phyloP scores from a whole-genome alignment of 1,284 basidiomycete species.

The Rhodotorula sp. region DNA sequence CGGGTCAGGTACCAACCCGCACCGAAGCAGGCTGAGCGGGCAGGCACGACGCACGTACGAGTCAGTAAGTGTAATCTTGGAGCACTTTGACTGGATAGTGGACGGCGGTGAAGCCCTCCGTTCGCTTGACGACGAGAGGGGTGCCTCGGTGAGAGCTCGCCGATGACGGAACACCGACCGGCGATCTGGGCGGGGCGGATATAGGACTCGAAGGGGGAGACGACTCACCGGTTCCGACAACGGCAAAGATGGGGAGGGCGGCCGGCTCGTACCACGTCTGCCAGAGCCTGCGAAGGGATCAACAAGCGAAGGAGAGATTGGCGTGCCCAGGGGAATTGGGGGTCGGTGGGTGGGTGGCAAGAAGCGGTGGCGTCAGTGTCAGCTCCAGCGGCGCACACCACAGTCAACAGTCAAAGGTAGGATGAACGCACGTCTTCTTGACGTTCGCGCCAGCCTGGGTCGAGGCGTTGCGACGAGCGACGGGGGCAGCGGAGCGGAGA shows the following conservation, averaged over 20 bases:
- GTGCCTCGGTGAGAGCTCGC: not conserved
- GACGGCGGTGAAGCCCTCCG: too few species aligned
- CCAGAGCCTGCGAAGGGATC: constrained; percentile 4
- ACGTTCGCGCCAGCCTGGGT: not conserved
- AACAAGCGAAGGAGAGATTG: not conserved
- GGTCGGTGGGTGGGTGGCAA: not conserved
- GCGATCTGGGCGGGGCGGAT: not conserved
- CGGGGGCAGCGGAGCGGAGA: constrained; percentile 2
- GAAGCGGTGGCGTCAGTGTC: not conserved
- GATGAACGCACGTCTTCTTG: constrained; percentile 5
- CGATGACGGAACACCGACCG: too few species aligned
- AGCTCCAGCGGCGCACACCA: too few species aligned
- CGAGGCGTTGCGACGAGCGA: constrained; percentile 1
- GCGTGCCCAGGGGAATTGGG: not conserved
- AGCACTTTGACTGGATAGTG: too few species aligned
- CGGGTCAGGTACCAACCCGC: constrained; percentile 33
- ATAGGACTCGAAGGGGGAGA: too few species aligned
- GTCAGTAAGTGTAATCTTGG: not conserved
- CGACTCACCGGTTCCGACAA: constrained; percentile 15
- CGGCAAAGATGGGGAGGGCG: constrained; percentile 31
- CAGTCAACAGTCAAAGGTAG: too few species aligned
- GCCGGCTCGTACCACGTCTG: constrained; percentile 36
- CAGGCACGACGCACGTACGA: not conserved
- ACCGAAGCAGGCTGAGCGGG: constrained; percentile 19
- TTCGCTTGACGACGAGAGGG: too few species aligned